Base-by-base conservation (phyloP, 2,329 filamentous ascomycete species). In the Calycina herbarum region DNA sequence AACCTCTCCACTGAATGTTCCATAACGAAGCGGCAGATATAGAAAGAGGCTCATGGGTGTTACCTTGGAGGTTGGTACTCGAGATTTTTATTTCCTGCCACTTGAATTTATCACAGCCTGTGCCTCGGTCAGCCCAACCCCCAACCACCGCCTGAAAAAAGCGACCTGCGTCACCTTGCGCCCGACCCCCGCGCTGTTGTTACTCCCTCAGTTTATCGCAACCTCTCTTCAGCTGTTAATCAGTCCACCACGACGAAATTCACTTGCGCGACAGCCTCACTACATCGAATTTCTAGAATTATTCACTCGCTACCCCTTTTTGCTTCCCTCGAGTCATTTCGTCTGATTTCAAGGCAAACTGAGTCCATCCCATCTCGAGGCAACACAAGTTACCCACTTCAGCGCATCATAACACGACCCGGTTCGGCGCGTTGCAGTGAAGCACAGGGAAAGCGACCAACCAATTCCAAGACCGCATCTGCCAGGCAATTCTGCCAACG, bases 91-190 rank as follows among this genome's bases (percentile, higher is more conserved):
- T 54, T 54, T 54, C 27, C n/a, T 54, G 48, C 48, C n/a, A 24
- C 27, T 24, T 54, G 20, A 54, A 24, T 54, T 54, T 51, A 27
- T 51, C 24, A 11, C 24, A 6, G 45, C 10, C 24, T 20, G n/a
- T 54, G 8, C 48, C 48, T 54, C 48, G 48, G n/a, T 27, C 48
- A 20, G 20, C 15, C 24, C 13, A 27, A 17, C 35, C 8, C 33
- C 59, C 59, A 61, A 42, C 59, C 59, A 61, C 48, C 59, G 29
- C 33, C n/a, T 5, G 15, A 59, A 59, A 59, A 59, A 59, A 59
- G 15, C 29, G 38, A 24, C 13, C 58, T 60, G 58, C 58, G 58
- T 59, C 58, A 59, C 58, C 56, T 35, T 58, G 56, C 56, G 56
- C 56, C 56, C 48, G 11, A 58, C 24, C 56, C 56, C 56, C 24